These are phyloP conservation scores for Cercophora scortea DNA, from an alignment of 495 filamentous ascomycete species.

Conservation along the genomic window DNA sequence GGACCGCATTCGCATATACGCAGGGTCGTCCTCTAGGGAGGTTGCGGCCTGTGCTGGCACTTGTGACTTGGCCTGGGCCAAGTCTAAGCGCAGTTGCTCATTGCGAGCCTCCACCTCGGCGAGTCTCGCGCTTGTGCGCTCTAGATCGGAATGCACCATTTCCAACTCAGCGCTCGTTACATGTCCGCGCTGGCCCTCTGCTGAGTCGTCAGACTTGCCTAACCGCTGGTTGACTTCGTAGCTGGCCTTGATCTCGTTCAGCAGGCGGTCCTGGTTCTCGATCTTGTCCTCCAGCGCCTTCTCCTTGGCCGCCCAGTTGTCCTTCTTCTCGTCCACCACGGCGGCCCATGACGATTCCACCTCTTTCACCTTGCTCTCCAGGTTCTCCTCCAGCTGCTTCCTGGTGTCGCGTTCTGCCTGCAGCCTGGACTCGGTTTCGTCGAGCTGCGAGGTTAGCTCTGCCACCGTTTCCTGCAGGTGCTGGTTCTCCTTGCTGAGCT, in stretches of 20 bases:
- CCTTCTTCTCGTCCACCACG: slow-evolving; percentile 88
- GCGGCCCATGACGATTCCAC: slow-evolving; percentile 85
- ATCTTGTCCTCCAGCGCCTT: slow-evolving; percentile 85
- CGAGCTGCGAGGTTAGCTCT: slow-evolving; percentile 83
- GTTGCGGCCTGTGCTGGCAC: slow-evolving; percentile 48
- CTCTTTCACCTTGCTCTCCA: slow-evolving; percentile 73
- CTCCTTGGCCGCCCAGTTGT: slow-evolving; percentile 96
- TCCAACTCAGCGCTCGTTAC: slow-evolving; percentile 87
- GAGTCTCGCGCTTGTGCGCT: slow-evolving; percentile 77
- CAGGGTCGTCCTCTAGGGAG: slow-evolving; percentile 75
- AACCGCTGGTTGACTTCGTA: slow-evolving; percentile 94
- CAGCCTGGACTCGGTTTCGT: slow-evolving; percentile 69
- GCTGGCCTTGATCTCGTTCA: slow-evolving; percentile 93
- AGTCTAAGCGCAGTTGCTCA: slow-evolving; percentile 81
- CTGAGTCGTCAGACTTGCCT: slow-evolving; percentile 59
- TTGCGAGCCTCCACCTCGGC: slow-evolving; percentile 92
- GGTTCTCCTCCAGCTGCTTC: slow-evolving; percentile 64
- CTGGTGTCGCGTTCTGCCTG: slow-evolving; percentile 65
- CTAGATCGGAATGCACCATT: slow-evolving; percentile 82
- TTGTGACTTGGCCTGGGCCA: slow-evolving; percentile 80
- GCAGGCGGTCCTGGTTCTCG: slow-evolving; percentile 82
- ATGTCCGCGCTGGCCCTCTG: slow-evolving; percentile 44
- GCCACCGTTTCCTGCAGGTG: slow-evolving; percentile 73
- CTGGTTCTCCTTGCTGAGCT: slow-evolving; percentile 76
- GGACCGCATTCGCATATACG: slow-evolving; percentile 74